A percentile compares a stretch with the other conserved stretches of the same genome.
These are phyloP conservation scores for Phellinidium pouzarii DNA, from an alignment of 1,284 basidiomycete genomes.

Conservation along the genomic window DNA sequence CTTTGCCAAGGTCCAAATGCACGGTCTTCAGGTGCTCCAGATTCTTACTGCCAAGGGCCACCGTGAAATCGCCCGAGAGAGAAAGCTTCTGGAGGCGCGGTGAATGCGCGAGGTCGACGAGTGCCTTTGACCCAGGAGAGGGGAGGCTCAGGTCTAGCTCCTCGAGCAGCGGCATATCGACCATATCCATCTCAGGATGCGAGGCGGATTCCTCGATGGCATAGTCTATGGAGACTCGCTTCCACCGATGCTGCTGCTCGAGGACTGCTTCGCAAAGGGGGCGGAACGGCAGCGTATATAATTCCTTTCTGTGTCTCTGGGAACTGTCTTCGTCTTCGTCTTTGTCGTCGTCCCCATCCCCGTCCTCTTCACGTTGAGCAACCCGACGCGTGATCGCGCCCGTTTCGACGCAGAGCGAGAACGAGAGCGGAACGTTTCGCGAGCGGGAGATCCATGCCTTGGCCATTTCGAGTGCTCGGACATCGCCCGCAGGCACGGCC, in stretches of 20 bases:
- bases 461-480: background rate
- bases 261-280: background rate
- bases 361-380: background rate
- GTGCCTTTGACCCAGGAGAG: too few species aligned
- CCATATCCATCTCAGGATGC: background rate
- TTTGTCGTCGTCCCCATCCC: background rate
- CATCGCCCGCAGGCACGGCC: background rate
- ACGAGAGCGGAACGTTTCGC: background rate
- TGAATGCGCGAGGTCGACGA: background rate
- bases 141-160: background rate
- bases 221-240: background rate
- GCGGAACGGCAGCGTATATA: too few species aligned
- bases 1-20: background rate
- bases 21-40: background rate
- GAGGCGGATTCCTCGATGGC: background rate
- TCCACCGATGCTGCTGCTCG: background rate
- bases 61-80: background rate
- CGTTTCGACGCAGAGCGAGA: background rate
- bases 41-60: background rate
- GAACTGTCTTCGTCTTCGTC: background rate
- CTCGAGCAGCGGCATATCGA: background rate
- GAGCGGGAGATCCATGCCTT: background rate
- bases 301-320: background rate
- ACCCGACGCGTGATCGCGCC: background rate
- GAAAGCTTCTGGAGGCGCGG: background rate